Percentiles rank a stretch among this genome's conserved stretches.
Conservation (phyloP, 2,329 filamentous ascomycete species). For the Bipolaris zeicola region DNA sequence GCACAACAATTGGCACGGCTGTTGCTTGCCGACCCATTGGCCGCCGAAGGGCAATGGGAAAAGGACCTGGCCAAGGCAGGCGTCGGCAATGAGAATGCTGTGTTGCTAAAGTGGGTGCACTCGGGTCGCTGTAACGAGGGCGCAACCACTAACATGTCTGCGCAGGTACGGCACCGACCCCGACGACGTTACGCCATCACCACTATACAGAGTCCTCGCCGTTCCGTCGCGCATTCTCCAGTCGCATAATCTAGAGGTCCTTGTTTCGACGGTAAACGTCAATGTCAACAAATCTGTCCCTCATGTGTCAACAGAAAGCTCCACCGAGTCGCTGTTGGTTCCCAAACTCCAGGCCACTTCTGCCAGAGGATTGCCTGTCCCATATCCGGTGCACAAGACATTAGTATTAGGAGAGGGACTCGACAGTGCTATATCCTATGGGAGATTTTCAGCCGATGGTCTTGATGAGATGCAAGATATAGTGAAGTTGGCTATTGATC, state of each 20-base stretch:
- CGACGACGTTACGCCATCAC: conserved; percentile 53
- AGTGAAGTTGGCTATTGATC: conserved; percentile 63
- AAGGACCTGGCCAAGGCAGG: conserved; percentile 42
- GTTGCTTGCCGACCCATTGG: conserved; percentile 55
- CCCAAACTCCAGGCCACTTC: conserved; percentile 72
- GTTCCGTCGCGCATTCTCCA: conserved; percentile 68
- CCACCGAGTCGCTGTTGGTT: conserved; percentile 73
- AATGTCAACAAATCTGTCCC: conserved; percentile 45
- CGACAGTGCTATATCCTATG: conserved; percentile 65
- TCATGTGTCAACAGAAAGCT: conserved; percentile 44
- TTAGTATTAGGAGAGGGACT: conserved; percentile 77
- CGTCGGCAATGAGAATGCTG: conserved; percentile 42
- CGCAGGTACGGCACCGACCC: conserved; percentile 61
- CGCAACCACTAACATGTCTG: conserved; percentile 18
- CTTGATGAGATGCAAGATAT: conserved; percentile 51
- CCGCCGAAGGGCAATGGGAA: conserved; percentile 52
- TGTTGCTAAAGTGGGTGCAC: conserved; percentile 50
- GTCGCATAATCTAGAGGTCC: conserved; percentile 68
- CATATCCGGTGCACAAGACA: conserved; percentile 83
- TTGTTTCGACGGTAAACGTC: conserved; percentile 59
- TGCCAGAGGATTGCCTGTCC: conserved; percentile 68
- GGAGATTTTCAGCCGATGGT: conserved; percentile 46
- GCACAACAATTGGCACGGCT: conserved; percentile 71
- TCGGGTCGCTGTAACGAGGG: neutral
- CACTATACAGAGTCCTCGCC: conserved; percentile 65